These are phyloP conservation scores for Mercurialis annua DNA, from an alignment of 345 rosid species.

Conservation along the genomic window DNA sequence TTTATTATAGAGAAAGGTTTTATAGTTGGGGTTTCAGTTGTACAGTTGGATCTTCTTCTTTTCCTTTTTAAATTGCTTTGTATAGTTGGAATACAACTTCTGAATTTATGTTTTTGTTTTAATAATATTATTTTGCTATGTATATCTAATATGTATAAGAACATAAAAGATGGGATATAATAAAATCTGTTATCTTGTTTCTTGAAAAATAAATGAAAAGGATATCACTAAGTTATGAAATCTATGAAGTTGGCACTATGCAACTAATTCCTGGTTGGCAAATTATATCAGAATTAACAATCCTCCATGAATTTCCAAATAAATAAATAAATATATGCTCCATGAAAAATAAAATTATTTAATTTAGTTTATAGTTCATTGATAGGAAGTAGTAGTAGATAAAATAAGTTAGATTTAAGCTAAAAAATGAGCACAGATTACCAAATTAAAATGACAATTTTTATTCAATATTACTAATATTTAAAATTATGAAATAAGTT, in stretches of 20 bases:
- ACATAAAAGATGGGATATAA: neutral
- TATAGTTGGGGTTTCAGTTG: slow-evolving; percentile 15
- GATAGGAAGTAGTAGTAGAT: too few species aligned
- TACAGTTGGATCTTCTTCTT: slow-evolving; percentile 25
- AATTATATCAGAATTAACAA: too few species aligned
- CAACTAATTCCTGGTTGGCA: too few species aligned
- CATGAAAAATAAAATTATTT: too few species aligned
- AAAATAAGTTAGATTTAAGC: neutral
- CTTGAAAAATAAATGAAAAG: slow-evolving; percentile 1
- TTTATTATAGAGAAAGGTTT: slow-evolving; percentile 5
- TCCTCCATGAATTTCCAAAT: too few species aligned
- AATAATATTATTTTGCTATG: slow-evolving; percentile 3
- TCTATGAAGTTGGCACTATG: slow-evolving; percentile 11
- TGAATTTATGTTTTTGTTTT: slow-evolving; percentile 5
- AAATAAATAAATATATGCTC: too few species aligned
- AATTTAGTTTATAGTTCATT: too few species aligned
- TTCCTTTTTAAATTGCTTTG: too few species aligned
- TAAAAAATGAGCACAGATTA: too few species aligned
- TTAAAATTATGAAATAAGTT: too few species aligned
- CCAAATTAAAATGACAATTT: too few species aligned
- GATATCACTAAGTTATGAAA: neutral
- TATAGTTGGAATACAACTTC: slow-evolving; percentile 25
- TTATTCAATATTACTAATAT: too few species aligned
- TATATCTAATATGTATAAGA: neutral
- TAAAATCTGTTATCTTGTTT: neutral